Evolutionary conservation across 1,139 yeast species (phyloP).

Genomic region (Tardiomyces blankii): DNA sequence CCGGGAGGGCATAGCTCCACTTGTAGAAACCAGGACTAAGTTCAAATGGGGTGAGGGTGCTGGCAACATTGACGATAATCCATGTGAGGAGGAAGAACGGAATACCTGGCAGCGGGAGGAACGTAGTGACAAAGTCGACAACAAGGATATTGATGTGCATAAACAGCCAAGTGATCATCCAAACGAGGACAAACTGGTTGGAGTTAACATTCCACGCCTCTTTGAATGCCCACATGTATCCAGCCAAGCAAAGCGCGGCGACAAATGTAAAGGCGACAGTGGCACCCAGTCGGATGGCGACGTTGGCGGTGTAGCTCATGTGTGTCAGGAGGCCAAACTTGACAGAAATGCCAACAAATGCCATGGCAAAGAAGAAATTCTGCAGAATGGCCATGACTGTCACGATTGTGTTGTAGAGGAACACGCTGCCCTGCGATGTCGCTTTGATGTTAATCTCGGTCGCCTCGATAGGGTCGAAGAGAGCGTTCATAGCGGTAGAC

Average conservation of each 20-base stretch:
- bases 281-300: neutral
- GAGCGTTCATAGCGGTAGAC: neutral
- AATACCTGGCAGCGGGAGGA: constrained; percentile 6
- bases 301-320: too few species aligned
- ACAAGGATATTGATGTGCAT: constrained; percentile 4
- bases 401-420: constrained; percentile 7
- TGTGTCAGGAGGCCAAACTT: constrained; percentile 4
- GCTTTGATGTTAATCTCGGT: constrained; percentile 5
- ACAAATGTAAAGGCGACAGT: constrained; percentile 2
- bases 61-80: constrained; percentile 8
- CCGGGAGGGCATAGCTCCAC: constrained; percentile 8
- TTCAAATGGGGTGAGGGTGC: constrained; percentile 7
- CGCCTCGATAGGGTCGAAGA: neutral
- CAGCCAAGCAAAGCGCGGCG: constrained; percentile 6
- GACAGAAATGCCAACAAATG: constrained; percentile 9
- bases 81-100: constrained; percentile 9
- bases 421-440: constrained; percentile 7
- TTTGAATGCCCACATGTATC: constrained; percentile 11
- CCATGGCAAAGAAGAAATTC: constrained; percentile 2
- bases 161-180: constrained; percentile 8
- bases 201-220: constrained; percentile 11
- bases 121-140: constrained; percentile 4
- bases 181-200: constrained; percentile 10
- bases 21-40: constrained; percentile 8
- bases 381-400: constrained; percentile 6